Conservation (phyloP, 164 flowering plant genomes). For the Annona squamosa region DNA sequence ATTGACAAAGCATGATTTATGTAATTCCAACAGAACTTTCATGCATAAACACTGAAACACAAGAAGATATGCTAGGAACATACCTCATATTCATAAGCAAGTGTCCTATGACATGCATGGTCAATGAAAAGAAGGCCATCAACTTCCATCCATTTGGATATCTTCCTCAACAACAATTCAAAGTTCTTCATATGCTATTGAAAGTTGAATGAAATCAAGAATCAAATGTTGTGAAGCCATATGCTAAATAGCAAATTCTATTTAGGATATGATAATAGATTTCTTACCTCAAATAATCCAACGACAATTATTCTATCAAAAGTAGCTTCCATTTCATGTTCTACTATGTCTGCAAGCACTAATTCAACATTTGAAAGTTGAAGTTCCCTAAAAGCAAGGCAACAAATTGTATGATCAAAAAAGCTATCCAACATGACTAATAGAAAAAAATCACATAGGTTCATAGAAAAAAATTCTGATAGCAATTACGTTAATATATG, state of each 20-base stretch:
- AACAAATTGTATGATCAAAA: not conserved
- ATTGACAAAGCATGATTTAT: not conserved
- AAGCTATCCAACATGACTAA: too few relatives aligned
- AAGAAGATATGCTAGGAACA: not conserved
- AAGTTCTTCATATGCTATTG: slow-evolving; percentile 17
- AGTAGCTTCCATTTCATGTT: slow-evolving; percentile 6
- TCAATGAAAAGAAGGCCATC: slow-evolving; percentile 14
- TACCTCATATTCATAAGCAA: slow-evolving; percentile 11
- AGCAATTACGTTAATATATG: too few relatives aligned
- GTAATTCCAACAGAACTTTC: not conserved
- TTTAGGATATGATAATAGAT: not conserved
- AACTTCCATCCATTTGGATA: slow-evolving; percentile 10
- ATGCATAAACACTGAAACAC: not conserved
- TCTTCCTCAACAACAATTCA: slow-evolving; percentile 3
- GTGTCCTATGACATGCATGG: slow-evolving; percentile 12
- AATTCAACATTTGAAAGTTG: slow-evolving; percentile 15
- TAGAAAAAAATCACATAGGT: too few relatives aligned
- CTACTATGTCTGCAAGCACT: slow-evolving; percentile 17
- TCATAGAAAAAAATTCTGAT: too few relatives aligned
- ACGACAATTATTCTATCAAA: slow-evolving; percentile 16
- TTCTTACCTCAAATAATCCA: slow-evolving; percentile 16
- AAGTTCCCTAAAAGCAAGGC: slow-evolving; percentile 4
- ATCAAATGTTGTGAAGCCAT: not conserved
- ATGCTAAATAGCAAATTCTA: not conserved
- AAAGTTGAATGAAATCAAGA: not conserved